Percentiles rank a stretch among this genome's conserved stretches.
Evolutionary conservation across 2,329 filamentous ascomycete genomes (phyloP).

Genomic region (Scedosporium aurantiacum): DNA sequence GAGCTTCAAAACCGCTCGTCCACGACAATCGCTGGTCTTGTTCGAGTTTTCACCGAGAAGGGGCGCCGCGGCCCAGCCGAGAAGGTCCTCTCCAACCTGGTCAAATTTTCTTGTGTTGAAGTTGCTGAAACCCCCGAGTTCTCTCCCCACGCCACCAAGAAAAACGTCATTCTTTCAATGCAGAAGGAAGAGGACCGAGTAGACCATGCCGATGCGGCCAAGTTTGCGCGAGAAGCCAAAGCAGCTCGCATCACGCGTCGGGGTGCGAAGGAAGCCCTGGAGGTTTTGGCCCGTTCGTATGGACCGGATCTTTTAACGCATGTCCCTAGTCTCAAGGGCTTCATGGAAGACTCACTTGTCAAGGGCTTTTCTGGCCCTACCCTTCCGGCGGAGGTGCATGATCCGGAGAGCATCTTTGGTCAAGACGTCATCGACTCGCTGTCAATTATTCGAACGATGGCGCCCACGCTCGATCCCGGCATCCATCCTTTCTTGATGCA

Average conservation of each 20-base stretch:
- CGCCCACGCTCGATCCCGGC: slow-evolving; percentile 72
- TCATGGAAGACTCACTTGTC: slow-evolving; percentile 73
- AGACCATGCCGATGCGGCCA: slow-evolving; percentile 81
- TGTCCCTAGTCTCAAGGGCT: slow-evolving; percentile 67
- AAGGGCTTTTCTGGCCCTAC: slow-evolving; percentile 53
- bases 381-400: slow-evolving; percentile 60
- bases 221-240: slow-evolving; percentile 80
- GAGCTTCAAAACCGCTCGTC: slow-evolving; percentile 83
- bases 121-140: slow-evolving; percentile 97
- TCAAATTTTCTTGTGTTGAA: slow-evolving; percentile 96
- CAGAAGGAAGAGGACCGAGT: slow-evolving; percentile 95
- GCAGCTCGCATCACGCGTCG: slow-evolving; percentile 82
- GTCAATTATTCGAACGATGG: slow-evolving; percentile 81
- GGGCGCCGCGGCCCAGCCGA: slow-evolving; percentile 79
- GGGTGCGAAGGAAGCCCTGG: slow-evolving; percentile 86
- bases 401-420: slow-evolving; percentile 65
- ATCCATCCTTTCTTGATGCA: slow-evolving; percentile 73
- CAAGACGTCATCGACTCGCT: slow-evolving; percentile 91
- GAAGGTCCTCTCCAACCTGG: slow-evolving; percentile 89
- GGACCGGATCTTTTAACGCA: slow-evolving; percentile 66
- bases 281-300: slow-evolving; percentile 74
- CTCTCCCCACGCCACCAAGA: slow-evolving; percentile 66
- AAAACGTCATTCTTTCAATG: slow-evolving; percentile 76
- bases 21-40: slow-evolving; percentile 68
- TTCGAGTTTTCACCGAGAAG: slow-evolving; percentile 73